Evolutionary conservation across 345 rosid genomes (phyloP).

Genomic region (Cardamine resedifolia): DNA sequence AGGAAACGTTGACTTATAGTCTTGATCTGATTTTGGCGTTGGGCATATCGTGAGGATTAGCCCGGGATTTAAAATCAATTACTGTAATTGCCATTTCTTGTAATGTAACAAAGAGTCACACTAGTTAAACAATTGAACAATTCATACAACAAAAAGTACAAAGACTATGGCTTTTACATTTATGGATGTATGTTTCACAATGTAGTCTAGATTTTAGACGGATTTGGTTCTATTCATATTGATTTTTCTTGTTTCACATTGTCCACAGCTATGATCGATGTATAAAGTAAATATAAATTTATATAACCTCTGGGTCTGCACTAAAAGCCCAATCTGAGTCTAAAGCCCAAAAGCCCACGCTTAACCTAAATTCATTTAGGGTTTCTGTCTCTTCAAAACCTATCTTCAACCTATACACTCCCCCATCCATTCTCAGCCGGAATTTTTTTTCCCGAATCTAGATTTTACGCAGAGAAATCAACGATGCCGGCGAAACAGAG

Average conservation of each 20-base stretch:
- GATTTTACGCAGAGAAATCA: background rate
- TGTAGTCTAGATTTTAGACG: too few species aligned
- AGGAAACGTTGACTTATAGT: conserved; percentile 30
- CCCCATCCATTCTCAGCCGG: background rate
- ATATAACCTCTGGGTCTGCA: background rate
- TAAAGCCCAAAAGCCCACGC: background rate
- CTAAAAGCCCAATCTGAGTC: background rate
- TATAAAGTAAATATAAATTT: too few species aligned
- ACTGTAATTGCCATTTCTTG: background rate
- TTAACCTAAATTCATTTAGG: background rate
- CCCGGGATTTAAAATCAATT: background rate
- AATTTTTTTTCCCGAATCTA: background rate
- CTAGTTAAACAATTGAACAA: background rate
- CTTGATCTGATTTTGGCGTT: background rate
- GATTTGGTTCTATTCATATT: too few species aligned
- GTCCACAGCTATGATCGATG: too few species aligned
- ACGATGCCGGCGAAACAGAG: conserved; percentile 47
- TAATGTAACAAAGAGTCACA: background rate
- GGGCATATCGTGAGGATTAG: background rate
- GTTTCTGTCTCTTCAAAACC: background rate
- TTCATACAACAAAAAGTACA: background rate
- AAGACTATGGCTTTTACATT: background rate
- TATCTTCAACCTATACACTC: background rate
- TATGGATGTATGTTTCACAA: background rate
- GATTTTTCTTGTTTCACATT: too few species aligned